Percentiles rank a stretch among this genome's conserved stretches.
Evolutionary conservation across 192 early-diverging fungal species (phyloP).

Genomic region (Endogone sp.): DNA sequence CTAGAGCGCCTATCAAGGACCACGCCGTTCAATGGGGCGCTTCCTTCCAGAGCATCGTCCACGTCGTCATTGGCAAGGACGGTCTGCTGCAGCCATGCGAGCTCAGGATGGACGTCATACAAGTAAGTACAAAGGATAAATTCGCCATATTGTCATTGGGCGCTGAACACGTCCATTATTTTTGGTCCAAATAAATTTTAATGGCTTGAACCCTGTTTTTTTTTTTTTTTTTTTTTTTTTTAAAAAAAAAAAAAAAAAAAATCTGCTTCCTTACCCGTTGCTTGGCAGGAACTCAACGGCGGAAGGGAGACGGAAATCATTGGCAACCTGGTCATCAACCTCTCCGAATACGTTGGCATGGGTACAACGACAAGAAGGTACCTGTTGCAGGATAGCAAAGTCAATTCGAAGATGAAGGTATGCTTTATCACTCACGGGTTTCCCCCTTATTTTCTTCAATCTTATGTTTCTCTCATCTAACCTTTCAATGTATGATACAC

Average conservation of each 20-base stretch:
- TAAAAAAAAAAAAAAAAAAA: too few species aligned
- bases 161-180: too few species aligned
- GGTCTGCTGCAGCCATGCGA: conserved; percentile 72
- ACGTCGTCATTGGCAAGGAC: conserved; percentile 70
- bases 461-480: too few species aligned
- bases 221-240: too few species aligned
- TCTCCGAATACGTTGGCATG: conserved; percentile 72
- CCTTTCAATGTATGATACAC: too few species aligned
- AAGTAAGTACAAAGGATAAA: conserved; percentile 40
- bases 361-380: conserved; percentile 49
- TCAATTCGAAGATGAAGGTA: conserved; percentile 80
- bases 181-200: too few species aligned
- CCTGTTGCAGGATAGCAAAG: conserved; percentile 65
- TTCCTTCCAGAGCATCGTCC: conserved; percentile 41
- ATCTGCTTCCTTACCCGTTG: neutral
- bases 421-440: neutral
- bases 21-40: conserved; percentile 65
- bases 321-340: conserved; percentile 68
- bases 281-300: conserved; percentile 51
- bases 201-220: too few species aligned
- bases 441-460: too few species aligned
- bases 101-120: conserved; percentile 65
- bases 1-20: conserved; percentile 45
- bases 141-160: too few species aligned
- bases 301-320: conserved; percentile 54